A percentile compares a stretch with the other conserved stretches of the same genome.
These are phyloP conservation scores for Aspergillus luchuensis DNA, from an alignment of 2,329 filamentous ascomycete genomes.

Conservation along the genomic window DNA sequence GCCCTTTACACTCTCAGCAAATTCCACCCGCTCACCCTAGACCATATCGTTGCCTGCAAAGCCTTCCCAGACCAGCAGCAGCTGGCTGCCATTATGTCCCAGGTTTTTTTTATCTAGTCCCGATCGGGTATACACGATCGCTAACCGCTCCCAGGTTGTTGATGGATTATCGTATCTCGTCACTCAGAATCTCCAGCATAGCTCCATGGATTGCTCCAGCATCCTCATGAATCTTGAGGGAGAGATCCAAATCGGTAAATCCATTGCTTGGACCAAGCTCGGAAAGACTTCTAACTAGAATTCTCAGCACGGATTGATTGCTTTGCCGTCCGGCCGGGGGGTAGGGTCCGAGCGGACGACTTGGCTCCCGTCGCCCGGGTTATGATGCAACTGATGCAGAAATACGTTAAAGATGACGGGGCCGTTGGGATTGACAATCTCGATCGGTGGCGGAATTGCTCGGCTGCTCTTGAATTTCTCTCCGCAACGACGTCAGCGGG, in stretches of 20 bases:
- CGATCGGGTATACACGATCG: constrained; percentile 9
- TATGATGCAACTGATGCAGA: constrained; percentile 35
- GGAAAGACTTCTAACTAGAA: not conserved
- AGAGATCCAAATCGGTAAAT: constrained; percentile 28
- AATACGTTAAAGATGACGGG: constrained; percentile 35
- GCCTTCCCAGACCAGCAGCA: constrained; percentile 20
- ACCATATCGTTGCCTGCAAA: constrained; percentile 20
- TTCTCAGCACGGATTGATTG: not conserved
- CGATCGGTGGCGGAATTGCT: constrained; percentile 9
- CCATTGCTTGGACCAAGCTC: constrained; percentile 9
- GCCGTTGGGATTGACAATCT: constrained; percentile 34
- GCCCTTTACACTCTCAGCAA: constrained; percentile 15
- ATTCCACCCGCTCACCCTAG: constrained; percentile 19
- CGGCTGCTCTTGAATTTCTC: constrained; percentile 14
- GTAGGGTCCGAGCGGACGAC: constrained; percentile 17
- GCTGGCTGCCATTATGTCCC: constrained; percentile 23
- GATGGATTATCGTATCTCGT: constrained; percentile 22
- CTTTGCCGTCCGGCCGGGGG: not conserved
- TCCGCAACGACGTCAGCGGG: constrained; percentile 14
- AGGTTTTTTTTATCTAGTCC: constrained; percentile 16
- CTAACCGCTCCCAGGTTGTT: constrained; percentile 19
- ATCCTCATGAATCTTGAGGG: constrained; percentile 24
- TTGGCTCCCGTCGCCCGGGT: constrained; percentile 28
- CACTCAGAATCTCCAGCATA: not conserved
- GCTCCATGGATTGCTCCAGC: constrained; percentile 27